These are phyloP conservation scores for Pichia sp. DNA, from an alignment of 1,139 yeast genomes.

Conservation along the genomic window DNA sequence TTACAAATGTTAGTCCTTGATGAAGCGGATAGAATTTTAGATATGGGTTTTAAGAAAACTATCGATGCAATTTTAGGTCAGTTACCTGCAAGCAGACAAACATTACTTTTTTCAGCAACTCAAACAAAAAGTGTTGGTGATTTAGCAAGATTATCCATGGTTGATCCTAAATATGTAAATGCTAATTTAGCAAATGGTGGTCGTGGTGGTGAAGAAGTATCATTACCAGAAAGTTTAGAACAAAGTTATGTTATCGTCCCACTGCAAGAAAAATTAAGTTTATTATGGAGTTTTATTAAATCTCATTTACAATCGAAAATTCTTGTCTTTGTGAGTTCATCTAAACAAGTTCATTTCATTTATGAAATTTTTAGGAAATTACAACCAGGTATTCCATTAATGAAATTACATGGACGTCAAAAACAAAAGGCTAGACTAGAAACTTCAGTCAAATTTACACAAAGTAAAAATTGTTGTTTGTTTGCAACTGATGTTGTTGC, in stretches of 20 bases:
- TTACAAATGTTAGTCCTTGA: slow-evolving; percentile 81
- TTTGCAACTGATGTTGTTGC: slow-evolving; percentile 98
- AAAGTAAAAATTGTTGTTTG: slow-evolving; percentile 80
- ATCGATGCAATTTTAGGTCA: slow-evolving; percentile 80
- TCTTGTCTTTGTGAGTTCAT: slow-evolving; percentile 82
- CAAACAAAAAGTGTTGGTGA: slow-evolving; percentile 85
- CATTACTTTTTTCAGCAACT: slow-evolving; percentile 86
- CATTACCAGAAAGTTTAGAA: slow-evolving; percentile 78
- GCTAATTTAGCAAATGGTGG: slow-evolving; percentile 30
- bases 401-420: slow-evolving; percentile 92
- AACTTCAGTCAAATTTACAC: slow-evolving; percentile 77
- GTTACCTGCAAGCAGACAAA: slow-evolving; percentile 81
- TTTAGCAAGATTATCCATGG: slow-evolving; percentile 79
- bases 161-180: slow-evolving; percentile 72
- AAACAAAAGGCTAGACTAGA: slow-evolving; percentile 92
- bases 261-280: slow-evolving; percentile 76
- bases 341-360: slow-evolving; percentile 91
- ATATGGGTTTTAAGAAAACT: slow-evolving; percentile 92
- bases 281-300: slow-evolving; percentile 82
- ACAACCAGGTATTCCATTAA: slow-evolving; percentile 91
- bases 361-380: slow-evolving; percentile 86
- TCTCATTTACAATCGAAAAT: slow-evolving; percentile 83
- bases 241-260: slow-evolving; percentile 73
- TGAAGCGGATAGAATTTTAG: slow-evolving; percentile 94
- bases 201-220: slow-evolving; percentile 38